Evolutionary conservation across 2,329 filamentous ascomycete genomes (phyloP).

Genomic region (Metarhizium robertsii): DNA sequence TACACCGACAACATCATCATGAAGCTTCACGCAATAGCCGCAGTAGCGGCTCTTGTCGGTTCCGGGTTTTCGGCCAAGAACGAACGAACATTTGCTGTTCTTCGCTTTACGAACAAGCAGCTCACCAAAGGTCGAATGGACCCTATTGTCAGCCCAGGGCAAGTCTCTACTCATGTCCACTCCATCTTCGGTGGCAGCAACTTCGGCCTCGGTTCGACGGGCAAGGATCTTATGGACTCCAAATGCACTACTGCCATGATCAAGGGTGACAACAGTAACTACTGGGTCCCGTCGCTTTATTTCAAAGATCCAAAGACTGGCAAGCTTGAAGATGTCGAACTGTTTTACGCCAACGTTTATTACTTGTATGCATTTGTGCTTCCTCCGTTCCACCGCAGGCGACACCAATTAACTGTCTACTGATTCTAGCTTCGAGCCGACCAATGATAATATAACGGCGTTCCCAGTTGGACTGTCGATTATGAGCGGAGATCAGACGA

Average conservation of each 20-base stretch:
- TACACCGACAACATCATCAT: conserved; percentile 15
- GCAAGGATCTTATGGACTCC: conserved; percentile 48
- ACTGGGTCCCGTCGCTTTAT: conserved; percentile 68
- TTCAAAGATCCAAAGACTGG: conserved; percentile 55
- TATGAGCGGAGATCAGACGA: conserved; percentile 53
- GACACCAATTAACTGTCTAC: not conserved
- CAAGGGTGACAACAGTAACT: conserved; percentile 61
- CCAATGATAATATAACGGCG: conserved; percentile 55
- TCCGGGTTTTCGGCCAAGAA: conserved; percentile 31
- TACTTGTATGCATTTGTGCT: conserved; percentile 47
- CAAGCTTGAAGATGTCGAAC: conserved; percentile 54
- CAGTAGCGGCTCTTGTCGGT: conserved; percentile 27
- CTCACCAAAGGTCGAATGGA: conserved; percentile 56
- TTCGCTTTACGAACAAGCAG: conserved; percentile 59
- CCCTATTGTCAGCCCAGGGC: conserved; percentile 57
- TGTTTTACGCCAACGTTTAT: conserved; percentile 69
- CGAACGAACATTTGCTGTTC: conserved; percentile 52
- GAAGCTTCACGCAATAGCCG: conserved; percentile 23
- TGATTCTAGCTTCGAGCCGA: conserved; percentile 42
- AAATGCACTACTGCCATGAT: conserved; percentile 63
- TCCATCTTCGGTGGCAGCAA: conserved; percentile 61
- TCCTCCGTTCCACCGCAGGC: too few relatives aligned
- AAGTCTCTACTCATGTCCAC: conserved; percentile 54
- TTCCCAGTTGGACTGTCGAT: conserved; percentile 67
- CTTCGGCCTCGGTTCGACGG: conserved; percentile 54